phyloP scores from a whole-genome alignment of 495 filamentous ascomycete species.

The Aspergillus coremiiformis region DNA sequence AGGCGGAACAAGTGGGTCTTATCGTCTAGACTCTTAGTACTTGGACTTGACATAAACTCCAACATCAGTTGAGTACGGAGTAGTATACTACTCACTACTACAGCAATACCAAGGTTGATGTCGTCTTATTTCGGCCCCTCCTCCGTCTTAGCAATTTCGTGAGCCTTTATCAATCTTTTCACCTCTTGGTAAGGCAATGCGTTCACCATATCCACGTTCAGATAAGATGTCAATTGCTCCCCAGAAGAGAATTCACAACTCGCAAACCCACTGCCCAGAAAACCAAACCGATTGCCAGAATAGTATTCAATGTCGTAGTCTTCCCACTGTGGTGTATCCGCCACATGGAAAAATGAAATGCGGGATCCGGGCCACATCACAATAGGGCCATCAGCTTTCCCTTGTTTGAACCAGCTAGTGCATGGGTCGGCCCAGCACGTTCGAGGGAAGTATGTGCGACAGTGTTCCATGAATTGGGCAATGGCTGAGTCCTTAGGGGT shows the following conservation, averaged over 20 bases:
- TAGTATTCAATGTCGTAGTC: conserved; percentile 31
- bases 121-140: too few species aligned
- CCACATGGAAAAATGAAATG: conserved; percentile 13
- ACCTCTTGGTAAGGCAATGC: too few species aligned
- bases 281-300: conserved; percentile 2
- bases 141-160: too few species aligned
- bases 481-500: conserved; percentile 12
- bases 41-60: not conserved
- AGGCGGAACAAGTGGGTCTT: conserved; percentile 13
- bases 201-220: too few species aligned
- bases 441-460: conserved; percentile 19
- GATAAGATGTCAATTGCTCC: too few species aligned
- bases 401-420: conserved; percentile 31
- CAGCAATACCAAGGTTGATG: too few species aligned
- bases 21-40: not conserved
- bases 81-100: too few species aligned
- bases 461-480: conserved; percentile 26
- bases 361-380: conserved; percentile 17
- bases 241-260: not conserved
- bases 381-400: not conserved
- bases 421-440: conserved; percentile 33
- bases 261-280: conserved; percentile 8
- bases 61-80: too few species aligned
- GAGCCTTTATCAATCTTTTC: too few species aligned
- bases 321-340: conserved; percentile 28